These are phyloP conservation scores for Silene vulgaris DNA, from an alignment of 179 eudicot genomes.

Conservation along the genomic window DNA sequence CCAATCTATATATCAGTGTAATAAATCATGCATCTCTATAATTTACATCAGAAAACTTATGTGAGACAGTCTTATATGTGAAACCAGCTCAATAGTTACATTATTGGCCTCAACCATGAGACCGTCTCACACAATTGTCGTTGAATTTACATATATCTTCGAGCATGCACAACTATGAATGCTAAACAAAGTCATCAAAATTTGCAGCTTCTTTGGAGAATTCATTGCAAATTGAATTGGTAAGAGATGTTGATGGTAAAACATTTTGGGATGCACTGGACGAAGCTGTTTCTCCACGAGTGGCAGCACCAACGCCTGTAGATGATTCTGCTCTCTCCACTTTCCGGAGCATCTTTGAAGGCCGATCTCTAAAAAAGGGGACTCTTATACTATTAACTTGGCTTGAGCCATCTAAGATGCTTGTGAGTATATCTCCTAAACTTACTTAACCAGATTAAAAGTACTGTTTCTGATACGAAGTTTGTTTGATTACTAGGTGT, in stretches of 20 bases:
- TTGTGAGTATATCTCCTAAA: slow-evolving; percentile 39
- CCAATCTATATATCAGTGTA: slow-evolving; percentile 63
- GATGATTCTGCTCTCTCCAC: slow-evolving; percentile 69
- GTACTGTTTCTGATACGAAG: background rate
- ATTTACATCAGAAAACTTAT: background rate
- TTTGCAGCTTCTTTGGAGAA: slow-evolving; percentile 77
- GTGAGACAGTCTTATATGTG: no score
- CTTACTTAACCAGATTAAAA: background rate
- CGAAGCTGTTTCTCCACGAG: slow-evolving; percentile 76
- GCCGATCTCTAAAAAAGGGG: slow-evolving; percentile 71
- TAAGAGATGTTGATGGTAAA: slow-evolving; percentile 88
- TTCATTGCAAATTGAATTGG: slow-evolving; percentile 71
- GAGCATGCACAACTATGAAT: background rate
- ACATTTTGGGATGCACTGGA: slow-evolving; percentile 96
- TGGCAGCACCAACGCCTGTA: slow-evolving; percentile 46
- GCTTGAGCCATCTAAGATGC: slow-evolving; percentile 74
- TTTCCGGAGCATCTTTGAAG: slow-evolving; percentile 61
- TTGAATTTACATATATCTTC: background rate
- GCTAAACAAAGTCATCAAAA: slow-evolving; percentile 21
- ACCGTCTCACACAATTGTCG: no score
- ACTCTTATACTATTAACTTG: slow-evolving; percentile 74
- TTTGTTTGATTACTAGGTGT: slow-evolving; percentile 38
- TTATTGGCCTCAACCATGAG: no score
- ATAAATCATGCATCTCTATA: background rate
- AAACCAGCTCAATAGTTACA: no score